Evolutionary conservation across 805 yeast genomes (phyloP).

Genomic region (Lipomyces anomalus): DNA sequence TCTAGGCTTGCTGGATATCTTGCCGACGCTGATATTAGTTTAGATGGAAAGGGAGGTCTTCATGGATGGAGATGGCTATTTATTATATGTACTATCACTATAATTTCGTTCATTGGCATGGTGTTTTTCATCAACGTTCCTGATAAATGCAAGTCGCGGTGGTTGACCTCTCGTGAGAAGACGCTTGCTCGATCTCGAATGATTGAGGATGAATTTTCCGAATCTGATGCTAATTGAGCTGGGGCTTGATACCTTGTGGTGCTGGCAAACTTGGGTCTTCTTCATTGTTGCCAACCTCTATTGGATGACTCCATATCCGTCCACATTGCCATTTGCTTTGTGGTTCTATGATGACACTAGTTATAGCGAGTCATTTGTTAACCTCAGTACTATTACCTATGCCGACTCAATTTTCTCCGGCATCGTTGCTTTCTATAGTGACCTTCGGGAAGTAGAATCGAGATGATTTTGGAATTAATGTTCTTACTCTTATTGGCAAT

Average conservation of each 20-base stretch:
- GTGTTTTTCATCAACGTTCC: slow-evolving; percentile 65
- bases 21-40: slow-evolving; percentile 44
- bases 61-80: slow-evolving; percentile 72
- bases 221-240: too few species aligned
- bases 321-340: slow-evolving; percentile 51
- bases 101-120: slow-evolving; percentile 50
- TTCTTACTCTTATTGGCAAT: slow-evolving; percentile 48
- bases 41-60: slow-evolving; percentile 49
- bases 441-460: slow-evolving; percentile 44
- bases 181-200: slow-evolving; percentile 46
- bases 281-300: slow-evolving; percentile 37
- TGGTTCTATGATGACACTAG: slow-evolving; percentile 45
- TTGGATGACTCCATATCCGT: slow-evolving; percentile 25
- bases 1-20: slow-evolving; percentile 56
- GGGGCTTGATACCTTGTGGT: slow-evolving; percentile 30
- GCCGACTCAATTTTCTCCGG: slow-evolving; percentile 49
- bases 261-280: slow-evolving; percentile 41
- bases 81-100: slow-evolving; percentile 58
- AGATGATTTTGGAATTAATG: slow-evolving; percentile 6
- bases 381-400: slow-evolving; percentile 51
- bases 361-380: slow-evolving; percentile 42
- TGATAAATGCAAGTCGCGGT: slow-evolving; percentile 47
- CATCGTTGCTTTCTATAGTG: slow-evolving; percentile 36
- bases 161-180: slow-evolving; percentile 52
- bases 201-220: slow-evolving; percentile 31